Evolutionary conservation across 495 filamentous ascomycete genomes (phyloP).

Genomic region (Schizothecium vesticola): DNA sequence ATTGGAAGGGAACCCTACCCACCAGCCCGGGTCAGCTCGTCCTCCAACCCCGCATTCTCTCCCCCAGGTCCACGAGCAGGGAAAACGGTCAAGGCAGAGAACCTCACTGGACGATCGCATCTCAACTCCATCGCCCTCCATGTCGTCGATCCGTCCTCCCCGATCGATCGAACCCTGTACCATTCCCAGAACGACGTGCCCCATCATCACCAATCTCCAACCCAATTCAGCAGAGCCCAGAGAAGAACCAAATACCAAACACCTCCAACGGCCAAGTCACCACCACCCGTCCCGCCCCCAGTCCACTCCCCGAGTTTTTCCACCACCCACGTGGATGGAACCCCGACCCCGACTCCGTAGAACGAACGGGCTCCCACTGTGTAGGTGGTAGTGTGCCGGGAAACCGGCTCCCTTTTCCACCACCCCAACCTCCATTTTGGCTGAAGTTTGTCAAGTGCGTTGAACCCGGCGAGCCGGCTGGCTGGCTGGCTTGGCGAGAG

Average conservation of each 20-base stretch:
- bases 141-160: neutral
- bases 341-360: too few relatives aligned
- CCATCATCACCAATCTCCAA: neutral
- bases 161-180: neutral
- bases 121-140: neutral
- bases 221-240: too few relatives aligned
- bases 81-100: neutral
- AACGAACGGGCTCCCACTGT: too few relatives aligned
- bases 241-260: neutral
- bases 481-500: too few relatives aligned
- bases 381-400: neutral
- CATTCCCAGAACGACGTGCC: neutral
- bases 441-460: neutral
- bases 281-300: neutral
- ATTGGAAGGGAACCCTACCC: neutral
- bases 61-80: neutral
- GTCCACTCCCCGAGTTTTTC: neutral
- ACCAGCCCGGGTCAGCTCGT: neutral
- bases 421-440: neutral
- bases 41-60: neutral
- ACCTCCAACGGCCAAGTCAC: neutral
- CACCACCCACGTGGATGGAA: neutral
- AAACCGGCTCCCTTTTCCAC: neutral
- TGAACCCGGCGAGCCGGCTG: too few relatives aligned
- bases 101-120: neutral